Base-by-base conservation (phyloP, 148 eudicot species). In the Cornus kousa region DNA sequence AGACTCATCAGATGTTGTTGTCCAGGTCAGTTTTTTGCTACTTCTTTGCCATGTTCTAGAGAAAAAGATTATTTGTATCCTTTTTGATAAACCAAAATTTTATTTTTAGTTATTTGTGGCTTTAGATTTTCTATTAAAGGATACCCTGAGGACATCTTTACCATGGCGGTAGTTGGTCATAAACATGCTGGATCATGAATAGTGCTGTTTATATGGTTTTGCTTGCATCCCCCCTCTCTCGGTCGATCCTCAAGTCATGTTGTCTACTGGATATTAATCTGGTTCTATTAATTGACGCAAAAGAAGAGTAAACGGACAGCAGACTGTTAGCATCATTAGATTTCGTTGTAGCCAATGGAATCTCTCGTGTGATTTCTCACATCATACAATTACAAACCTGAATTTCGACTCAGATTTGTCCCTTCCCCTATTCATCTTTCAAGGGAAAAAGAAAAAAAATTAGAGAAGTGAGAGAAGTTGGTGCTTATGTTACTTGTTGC, bases 1-100 rank as follows among this genome's bases (percentile, higher is more conserved):
- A 59, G 99, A 96, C 82, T 96, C 97, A 33, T 96, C 98, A 23
- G 99, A 96, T 84, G 99, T 93, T 85, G 90, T 96, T 82, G 89
- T 96, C 73, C 99, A 95, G 96, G 98, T 94, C 50, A 35, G 94
- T 46, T 43, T 17, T 66, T 68, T 66, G 23, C 39, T 10, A 74
- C 1, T 23, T 75, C 9, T 12, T 72, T 40, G 9, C 37, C 13
- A 20, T 12, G 5, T n/a, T 62, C 22, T 9, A 22, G 60, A 55
- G 60, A 55, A 43, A 43, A 43, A 43, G 9, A 43, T 43, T 43
- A 43, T 43, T 43, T 5, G 5, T 43, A 0, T 43, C 48, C 5
- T 5, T 43, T 43, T 10, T 55, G 5, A 55, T 55, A 3, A 55
- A 55, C 28, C 28, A 28, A 0, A 0, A 0, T 55, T 55, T 10